These are phyloP conservation scores for Agastache rugosa DNA, from an alignment of 257 asterid genomes.

Conservation along the genomic window DNA sequence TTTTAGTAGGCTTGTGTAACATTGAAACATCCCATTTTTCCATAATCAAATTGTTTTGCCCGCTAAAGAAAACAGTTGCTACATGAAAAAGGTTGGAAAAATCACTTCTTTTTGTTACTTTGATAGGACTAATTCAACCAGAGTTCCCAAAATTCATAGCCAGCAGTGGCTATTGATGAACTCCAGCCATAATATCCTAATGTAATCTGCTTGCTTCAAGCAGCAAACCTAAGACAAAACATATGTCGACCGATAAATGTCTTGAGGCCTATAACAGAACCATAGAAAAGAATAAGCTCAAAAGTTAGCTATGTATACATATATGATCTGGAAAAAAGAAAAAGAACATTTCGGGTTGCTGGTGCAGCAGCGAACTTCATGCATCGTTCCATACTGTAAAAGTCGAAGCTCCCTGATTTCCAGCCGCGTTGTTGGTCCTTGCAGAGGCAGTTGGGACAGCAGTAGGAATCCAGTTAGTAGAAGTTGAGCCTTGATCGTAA, in stretches of 20 bases:
- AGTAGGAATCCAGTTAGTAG: slow-evolving; percentile 45
- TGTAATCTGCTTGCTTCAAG: slow-evolving; percentile 18
- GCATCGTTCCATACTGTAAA: slow-evolving; percentile 74
- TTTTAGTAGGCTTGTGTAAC: slow-evolving; percentile 22
- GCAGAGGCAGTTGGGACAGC: slow-evolving; percentile 53
- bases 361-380: not conserved
- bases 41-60: not conserved
- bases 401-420: slow-evolving; percentile 53
- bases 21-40: not conserved
- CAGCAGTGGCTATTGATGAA: slow-evolving; percentile 66
- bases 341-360: slow-evolving; percentile 4
- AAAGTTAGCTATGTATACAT: slow-evolving; percentile 48
- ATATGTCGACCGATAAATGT: slow-evolving; percentile 28
- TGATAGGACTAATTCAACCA: slow-evolving; percentile 49
- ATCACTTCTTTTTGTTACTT: slow-evolving; percentile 39
- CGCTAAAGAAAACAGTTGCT: not conserved
- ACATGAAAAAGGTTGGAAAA: slow-evolving; percentile 12
- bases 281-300: slow-evolving; percentile 26
- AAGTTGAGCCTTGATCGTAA: slow-evolving; percentile 27
- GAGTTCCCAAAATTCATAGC: slow-evolving; percentile 87
- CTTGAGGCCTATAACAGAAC: slow-evolving; percentile 39
- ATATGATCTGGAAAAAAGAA: slow-evolving; percentile 12
- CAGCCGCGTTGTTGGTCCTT: slow-evolving; percentile 34
- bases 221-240: slow-evolving; percentile 29
- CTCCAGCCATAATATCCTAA: slow-evolving; percentile 45